phyloP scores from a whole-genome alignment of 208 protist genomes.

The Leptomonas pyrrhocoris region DNA sequence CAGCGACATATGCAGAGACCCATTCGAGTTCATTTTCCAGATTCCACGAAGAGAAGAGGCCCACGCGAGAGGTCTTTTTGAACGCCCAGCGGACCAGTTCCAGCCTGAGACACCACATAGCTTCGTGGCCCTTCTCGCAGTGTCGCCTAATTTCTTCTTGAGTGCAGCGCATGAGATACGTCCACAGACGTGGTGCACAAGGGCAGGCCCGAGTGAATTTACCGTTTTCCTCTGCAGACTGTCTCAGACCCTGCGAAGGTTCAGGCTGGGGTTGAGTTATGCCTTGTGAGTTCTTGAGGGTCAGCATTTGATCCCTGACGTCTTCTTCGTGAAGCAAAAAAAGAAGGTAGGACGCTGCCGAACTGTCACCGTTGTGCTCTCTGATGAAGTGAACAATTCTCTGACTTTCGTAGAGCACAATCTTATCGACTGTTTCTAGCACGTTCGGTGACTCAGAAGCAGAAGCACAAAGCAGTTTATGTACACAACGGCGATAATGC shows the following conservation, averaged over 20 bases:
- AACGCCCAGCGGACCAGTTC: constrained; percentile 60
- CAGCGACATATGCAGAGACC: constrained; percentile 33
- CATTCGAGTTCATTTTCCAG: constrained; percentile 68
- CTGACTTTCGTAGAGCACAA: constrained; percentile 29
- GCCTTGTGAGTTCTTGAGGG: background rate
- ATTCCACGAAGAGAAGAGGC: constrained; percentile 39
- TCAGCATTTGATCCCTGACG: background rate
- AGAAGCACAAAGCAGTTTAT: background rate
- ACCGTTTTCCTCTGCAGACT: background rate
- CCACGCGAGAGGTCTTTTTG: background rate
- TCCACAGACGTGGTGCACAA: constrained; percentile 12
- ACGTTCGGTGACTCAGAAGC: background rate
- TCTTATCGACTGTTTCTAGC: background rate
- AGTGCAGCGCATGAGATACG: constrained; percentile 37
- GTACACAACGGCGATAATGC: constrained; percentile 55
- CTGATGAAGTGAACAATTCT: constrained; percentile 46
- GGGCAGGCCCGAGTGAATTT: background rate
- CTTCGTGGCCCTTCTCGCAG: constrained; percentile 77
- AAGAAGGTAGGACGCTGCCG: constrained; percentile 57
- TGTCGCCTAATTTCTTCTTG: constrained; percentile 60
- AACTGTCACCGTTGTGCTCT: constrained; percentile 67
- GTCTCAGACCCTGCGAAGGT: background rate
- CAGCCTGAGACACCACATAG: constrained; percentile 68
- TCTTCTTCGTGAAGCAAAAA: constrained; percentile 46
- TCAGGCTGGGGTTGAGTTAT: background rate